Conservation (phyloP, 2,329 filamentous ascomycete species). For the Rosellinia necatrix region DNA sequence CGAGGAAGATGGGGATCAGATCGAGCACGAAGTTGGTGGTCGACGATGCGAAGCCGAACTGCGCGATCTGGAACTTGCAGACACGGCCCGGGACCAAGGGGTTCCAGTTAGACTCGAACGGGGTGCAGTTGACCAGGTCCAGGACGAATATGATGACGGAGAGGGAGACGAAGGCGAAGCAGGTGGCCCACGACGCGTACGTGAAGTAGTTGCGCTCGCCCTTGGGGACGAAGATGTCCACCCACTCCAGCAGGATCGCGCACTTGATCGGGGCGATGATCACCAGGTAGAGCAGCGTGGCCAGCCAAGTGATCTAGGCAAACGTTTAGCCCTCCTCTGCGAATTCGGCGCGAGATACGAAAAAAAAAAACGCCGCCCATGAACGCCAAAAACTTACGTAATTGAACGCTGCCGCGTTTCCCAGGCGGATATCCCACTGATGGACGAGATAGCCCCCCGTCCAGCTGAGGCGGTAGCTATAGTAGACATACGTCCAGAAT, state of each 20-base stretch:
- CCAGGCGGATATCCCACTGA: constrained; percentile 17
- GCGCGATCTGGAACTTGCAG: constrained; percentile 14
- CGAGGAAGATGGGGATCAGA: constrained; percentile 14
- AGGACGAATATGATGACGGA: constrained; percentile 21
- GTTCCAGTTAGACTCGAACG: constrained; percentile 22
- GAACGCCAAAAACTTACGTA: background rate
- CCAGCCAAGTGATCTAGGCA: constrained; percentile 5
- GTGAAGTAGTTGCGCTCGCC: constrained; percentile 14
- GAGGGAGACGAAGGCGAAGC: constrained; percentile 1
- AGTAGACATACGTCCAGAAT: constrained; percentile 19
- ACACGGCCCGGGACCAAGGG: constrained; percentile 5
- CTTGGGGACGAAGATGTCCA: constrained; percentile 13
- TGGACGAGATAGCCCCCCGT: constrained; percentile 21
- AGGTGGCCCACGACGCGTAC: constrained; percentile 7
- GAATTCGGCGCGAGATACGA: too few species aligned
- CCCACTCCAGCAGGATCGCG: constrained; percentile 22
- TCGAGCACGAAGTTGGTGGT: constrained; percentile 18
- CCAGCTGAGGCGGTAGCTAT: constrained; percentile 17
- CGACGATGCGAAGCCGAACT: constrained; percentile 9
- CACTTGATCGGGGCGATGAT: constrained; percentile 20
- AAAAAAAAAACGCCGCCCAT: background rate
- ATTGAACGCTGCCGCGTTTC: constrained; percentile 4
- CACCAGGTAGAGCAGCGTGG: constrained; percentile 15
- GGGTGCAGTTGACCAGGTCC: constrained; percentile 21
- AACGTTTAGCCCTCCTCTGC: too few species aligned